phyloP scores from a whole-genome alignment of 2,329 filamentous ascomycete genomes.

The Fusarium ambrosium region DNA sequence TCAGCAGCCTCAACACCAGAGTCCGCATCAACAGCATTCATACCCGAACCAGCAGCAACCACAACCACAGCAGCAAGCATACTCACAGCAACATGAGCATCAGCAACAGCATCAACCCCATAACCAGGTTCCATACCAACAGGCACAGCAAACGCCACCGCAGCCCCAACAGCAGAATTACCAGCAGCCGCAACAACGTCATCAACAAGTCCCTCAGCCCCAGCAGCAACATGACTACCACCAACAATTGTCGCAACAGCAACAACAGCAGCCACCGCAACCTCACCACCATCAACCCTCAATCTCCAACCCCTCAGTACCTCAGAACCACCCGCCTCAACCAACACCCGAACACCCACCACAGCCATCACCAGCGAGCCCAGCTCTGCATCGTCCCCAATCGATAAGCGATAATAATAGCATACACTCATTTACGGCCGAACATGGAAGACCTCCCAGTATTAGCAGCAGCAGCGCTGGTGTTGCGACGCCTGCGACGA shows the following conservation, averaged over 20 bases:
- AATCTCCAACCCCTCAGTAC: neutral
- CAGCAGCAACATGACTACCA: slow-evolving; percentile 6
- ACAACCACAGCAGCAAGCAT: neutral
- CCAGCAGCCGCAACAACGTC: neutral
- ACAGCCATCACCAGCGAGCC: slow-evolving; percentile 9
- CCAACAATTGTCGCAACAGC: neutral
- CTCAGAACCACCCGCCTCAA: neutral
- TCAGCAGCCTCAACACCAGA: neutral
- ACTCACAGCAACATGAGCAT: neutral
- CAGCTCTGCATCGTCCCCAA: slow-evolving; percentile 11
- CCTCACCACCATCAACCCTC: slow-evolving; percentile 1
- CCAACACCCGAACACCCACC: neutral
- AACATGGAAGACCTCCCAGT: slow-evolving; percentile 22
- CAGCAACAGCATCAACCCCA: neutral
- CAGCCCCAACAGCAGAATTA: neutral
- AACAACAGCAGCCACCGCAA: slow-evolving; percentile 2
- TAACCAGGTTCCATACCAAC: neutral
- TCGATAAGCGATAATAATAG: slow-evolving; percentile 13
- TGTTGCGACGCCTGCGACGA: slow-evolving; percentile 24
- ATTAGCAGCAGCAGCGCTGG: slow-evolving; percentile 24
- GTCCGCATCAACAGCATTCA: neutral
- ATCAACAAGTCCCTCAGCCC: neutral
- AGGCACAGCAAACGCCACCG: neutral
- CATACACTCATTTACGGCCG: slow-evolving; percentile 9
- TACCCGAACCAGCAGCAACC: neutral